Evolutionary conservation across 768 basidiomycete species (phyloP).

Genomic region (Tricholoma bakamatsutake): DNA sequence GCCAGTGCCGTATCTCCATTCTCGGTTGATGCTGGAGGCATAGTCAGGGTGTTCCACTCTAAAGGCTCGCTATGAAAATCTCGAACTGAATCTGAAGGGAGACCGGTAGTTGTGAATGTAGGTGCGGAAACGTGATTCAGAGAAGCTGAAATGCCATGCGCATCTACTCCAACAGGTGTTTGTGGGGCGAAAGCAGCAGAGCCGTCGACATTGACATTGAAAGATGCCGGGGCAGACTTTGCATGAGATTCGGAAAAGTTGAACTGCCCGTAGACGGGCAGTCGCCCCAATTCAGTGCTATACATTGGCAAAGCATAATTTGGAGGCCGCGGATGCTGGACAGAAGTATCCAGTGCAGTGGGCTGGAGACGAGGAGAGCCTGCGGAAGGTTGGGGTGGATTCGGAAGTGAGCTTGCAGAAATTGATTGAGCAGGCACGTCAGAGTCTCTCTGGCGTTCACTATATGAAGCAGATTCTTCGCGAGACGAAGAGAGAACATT

Average conservation of each 20-base stretch:
- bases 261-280: constrained; percentile 43
- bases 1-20: neutral
- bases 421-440: constrained; percentile 1
- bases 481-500: constrained; percentile 19
- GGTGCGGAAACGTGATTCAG: neutral
- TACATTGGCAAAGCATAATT: constrained; percentile 46
- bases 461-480: constrained; percentile 2
- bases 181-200: neutral
- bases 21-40: neutral
- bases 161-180: neutral
- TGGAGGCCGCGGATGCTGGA: constrained; percentile 6
- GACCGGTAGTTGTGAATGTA: neutral
- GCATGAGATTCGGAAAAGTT: constrained; percentile 26
- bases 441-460: constrained; percentile 14
- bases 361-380: constrained; percentile 24
- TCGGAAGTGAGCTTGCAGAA: neutral
- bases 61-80: neutral
- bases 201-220: neutral
- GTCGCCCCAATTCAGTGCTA: constrained; percentile 49
- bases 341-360: constrained; percentile 13
- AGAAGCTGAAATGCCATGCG: neutral
- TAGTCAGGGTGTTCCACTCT: neutral
- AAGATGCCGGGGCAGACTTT: neutral
- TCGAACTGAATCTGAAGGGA: neutral
- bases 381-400: constrained; percentile 17